Evolutionary conservation across 768 basidiomycete genomes (phyloP), one percentile per base, ranked within the genome.

Genomic region (Grammothele lineata): DNA sequence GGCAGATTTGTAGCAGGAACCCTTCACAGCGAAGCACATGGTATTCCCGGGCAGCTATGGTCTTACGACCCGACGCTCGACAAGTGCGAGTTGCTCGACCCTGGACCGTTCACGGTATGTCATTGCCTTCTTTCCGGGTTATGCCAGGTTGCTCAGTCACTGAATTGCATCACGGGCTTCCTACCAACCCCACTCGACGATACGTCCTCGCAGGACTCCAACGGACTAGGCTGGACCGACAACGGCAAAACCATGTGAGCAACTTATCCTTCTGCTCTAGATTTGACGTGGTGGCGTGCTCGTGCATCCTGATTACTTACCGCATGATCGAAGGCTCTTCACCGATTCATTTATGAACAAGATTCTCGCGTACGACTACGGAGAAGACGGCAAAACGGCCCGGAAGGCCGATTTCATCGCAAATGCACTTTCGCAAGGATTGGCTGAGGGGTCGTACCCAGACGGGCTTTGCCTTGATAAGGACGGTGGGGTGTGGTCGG

Each of bases 1-100:
- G 84, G 84, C 5, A 74, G 81, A 34, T 85, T 79, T 60, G 77
- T 85, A 55, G 79, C 81, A 19, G 84, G 83, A n/a, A 80, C 83
- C 0, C 60, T 85, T 40, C 74, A 53, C 53, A 78, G 75, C 43
- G 65, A 71, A 55, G 70, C 74, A 40, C 70, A 70, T 40, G 66
- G 62, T 19, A 69, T 83, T 39, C 71, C 77, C 3, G 83, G 83
- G 9, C 70, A 73, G 51, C 63, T 86, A 27, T 85, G 76, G 61
- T 70, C 70, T 62, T 82, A 75, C 56, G 80, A 83, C 60, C 78
- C 84, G 22, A 45, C 54, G 33, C 70, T 69, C 39, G 65, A 59
- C n/a, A 65, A 59, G 22, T 78, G 77, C 57, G 66, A 61, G 24
- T 60, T 83, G 33, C 73, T 77, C 14, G 83, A 87, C 55, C 68